Evolutionary conservation across 2,329 filamentous ascomycete species (phyloP).

Genomic region (Colletotrichum higginsianum): DNA sequence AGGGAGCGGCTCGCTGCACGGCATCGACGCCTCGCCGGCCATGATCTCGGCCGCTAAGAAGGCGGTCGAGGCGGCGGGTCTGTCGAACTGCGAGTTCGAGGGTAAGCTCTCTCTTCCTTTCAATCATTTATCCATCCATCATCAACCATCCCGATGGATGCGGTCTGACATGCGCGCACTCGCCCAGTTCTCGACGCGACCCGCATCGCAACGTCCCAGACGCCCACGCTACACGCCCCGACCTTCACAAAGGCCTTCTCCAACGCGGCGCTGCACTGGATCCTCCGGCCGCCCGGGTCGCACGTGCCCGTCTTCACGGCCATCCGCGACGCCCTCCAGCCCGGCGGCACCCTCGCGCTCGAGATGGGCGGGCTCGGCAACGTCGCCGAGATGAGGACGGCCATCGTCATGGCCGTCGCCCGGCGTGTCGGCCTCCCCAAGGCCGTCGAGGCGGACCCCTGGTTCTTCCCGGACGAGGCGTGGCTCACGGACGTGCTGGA

Average conservation of each 20-base stretch:
- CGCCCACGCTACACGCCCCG: constrained; percentile 20
- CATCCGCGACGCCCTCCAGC: constrained; percentile 66
- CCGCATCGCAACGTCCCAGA: constrained; percentile 49
- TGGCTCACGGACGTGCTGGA: constrained; percentile 66
- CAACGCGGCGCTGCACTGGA: constrained; percentile 79
- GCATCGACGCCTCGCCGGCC: constrained; percentile 70
- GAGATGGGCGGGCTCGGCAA: constrained; percentile 83
- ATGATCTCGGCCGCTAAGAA: constrained; percentile 71
- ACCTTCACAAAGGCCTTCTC: constrained; percentile 73
- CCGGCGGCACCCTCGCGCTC: constrained; percentile 73
- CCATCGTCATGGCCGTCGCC: constrained; percentile 68
- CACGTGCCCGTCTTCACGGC: constrained; percentile 67
- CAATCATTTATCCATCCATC: background rate
- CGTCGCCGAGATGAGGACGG: constrained; percentile 73
- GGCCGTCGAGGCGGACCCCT: constrained; percentile 69
- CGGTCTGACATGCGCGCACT: background rate
- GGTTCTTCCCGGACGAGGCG: constrained; percentile 79
- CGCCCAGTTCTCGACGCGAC: constrained; percentile 63
- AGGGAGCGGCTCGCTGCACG: constrained; percentile 66
- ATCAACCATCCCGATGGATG: no score
- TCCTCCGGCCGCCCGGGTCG: constrained; percentile 63
- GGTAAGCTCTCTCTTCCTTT: constrained; percentile 48
- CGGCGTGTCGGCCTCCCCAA: constrained; percentile 65
- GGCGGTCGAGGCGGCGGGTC: constrained; percentile 53
- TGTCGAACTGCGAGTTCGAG: constrained; percentile 60